A percentile compares a stretch with the other conserved stretches of the same genome.
phyloP scores from a whole-genome alignment of 1,139 yeast genomes.

The Magnusiomyces fungicola region DNA sequence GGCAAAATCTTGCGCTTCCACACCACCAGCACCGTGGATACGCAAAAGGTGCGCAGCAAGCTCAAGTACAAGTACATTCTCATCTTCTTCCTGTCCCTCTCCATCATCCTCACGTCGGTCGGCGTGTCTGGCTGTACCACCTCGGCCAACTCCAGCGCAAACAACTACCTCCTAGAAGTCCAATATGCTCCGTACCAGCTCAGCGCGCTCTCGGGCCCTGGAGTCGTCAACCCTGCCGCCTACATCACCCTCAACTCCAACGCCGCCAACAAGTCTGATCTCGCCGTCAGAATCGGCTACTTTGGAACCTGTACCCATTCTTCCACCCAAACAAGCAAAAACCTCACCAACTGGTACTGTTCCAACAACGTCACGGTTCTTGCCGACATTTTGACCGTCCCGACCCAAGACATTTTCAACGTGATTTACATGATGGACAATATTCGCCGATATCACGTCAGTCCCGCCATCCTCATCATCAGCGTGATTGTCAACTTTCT shows the following conservation, averaged over 20 bases:
- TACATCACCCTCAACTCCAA: slow-evolving; percentile 12
- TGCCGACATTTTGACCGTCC: slow-evolving; percentile 9
- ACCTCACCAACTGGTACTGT: slow-evolving; percentile 22
- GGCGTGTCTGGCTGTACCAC: slow-evolving; percentile 24
- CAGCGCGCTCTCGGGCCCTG: slow-evolving; percentile 13
- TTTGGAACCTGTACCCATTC: slow-evolving; percentile 25
- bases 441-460: slow-evolving; percentile 5
- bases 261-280: slow-evolving; percentile 15
- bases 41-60: not conserved
- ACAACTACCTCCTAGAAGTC: slow-evolving; percentile 21
- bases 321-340: slow-evolving; percentile 9
- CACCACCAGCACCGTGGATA: not conserved
- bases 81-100: slow-evolving; percentile 19
- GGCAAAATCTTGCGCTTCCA: not conserved
- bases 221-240: slow-evolving; percentile 22
- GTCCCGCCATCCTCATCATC: slow-evolving; percentile 12
- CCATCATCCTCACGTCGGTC: slow-evolving; percentile 20
- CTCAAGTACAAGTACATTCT: slow-evolving; percentile 21
- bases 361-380: slow-evolving; percentile 18
- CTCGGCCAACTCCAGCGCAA: slow-evolving; percentile 18
- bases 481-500: slow-evolving; percentile 9
- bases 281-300: slow-evolving; percentile 23
- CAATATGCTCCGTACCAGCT: slow-evolving; percentile 19
- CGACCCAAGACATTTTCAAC: slow-evolving; percentile 24
- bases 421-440: slow-evolving; percentile 17